Percentiles rank a stretch among this genome's conserved stretches.
Evolutionary conservation across 768 basidiomycete genomes (phyloP).

Genomic region (Suillus spraguei): DNA sequence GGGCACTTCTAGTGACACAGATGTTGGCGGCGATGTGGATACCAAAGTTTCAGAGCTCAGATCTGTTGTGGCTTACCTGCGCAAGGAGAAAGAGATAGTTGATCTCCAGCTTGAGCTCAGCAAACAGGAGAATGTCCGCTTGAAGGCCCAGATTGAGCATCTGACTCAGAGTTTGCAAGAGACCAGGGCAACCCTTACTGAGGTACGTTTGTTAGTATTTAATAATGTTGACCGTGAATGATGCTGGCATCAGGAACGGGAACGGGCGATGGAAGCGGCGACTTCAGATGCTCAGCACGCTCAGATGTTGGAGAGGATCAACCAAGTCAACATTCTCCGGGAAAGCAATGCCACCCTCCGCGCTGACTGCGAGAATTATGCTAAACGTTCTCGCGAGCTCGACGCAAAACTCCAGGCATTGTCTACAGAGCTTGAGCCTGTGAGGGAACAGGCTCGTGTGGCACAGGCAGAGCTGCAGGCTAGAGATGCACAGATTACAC

Average conservation of each 20-base stretch:
- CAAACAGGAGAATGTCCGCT: slow-evolving; percentile 71
- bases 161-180: slow-evolving; percentile 71
- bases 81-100: slow-evolving; percentile 91
- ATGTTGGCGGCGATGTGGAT: slow-evolving; percentile 54
- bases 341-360: slow-evolving; percentile 89
- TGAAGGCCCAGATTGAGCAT: slow-evolving; percentile 78
- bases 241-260: slow-evolving; percentile 63
- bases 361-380: slow-evolving; percentile 70
- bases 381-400: slow-evolving; percentile 68
- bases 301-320: slow-evolving; percentile 84
- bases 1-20: slow-evolving; percentile 43
- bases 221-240: slow-evolving; percentile 3
- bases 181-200: slow-evolving; percentile 65
- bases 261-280: slow-evolving; percentile 69
- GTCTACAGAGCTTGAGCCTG: slow-evolving; percentile 68
- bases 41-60: slow-evolving; percentile 73
- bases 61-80: slow-evolving; percentile 77
- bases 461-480: slow-evolving; percentile 77
- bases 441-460: slow-evolving; percentile 67
- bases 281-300: slow-evolving; percentile 79
- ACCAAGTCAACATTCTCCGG: slow-evolving; percentile 81
- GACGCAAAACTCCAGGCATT: slow-evolving; percentile 62
- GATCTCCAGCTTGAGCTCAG: slow-evolving; percentile 85
- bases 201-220: slow-evolving; percentile 44
- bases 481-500: slow-evolving; percentile 62